Conservation (phyloP, 1,139 yeast species). For the Trichomonascaceae sp. region DNA sequence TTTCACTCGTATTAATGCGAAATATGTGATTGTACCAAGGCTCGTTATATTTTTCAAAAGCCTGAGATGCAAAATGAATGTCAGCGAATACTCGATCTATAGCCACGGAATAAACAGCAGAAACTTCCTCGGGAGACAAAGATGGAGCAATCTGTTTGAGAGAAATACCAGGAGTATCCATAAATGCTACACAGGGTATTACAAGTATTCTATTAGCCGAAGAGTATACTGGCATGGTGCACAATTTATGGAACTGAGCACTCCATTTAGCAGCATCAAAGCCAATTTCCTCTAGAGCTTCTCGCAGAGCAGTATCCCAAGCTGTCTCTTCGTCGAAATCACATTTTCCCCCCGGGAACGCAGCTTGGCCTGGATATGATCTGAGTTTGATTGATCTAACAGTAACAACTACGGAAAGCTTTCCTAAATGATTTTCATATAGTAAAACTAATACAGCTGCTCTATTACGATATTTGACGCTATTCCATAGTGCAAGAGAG, state of each 20-base stretch:
- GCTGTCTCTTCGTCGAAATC: slow-evolving; percentile 58
- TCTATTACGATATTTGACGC: not conserved
- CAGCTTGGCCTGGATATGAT: slow-evolving; percentile 76
- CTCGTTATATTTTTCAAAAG: slow-evolving; percentile 16
- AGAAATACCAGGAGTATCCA: slow-evolving; percentile 25
- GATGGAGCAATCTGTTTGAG: slow-evolving; percentile 19
- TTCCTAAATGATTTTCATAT: slow-evolving; percentile 59
- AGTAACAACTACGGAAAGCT: slow-evolving; percentile 65
- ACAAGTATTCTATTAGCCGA: slow-evolving; percentile 74
- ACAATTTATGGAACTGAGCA: slow-evolving; percentile 43
- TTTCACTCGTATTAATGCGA: slow-evolving; percentile 13
- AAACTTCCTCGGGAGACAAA: slow-evolving; percentile 24
- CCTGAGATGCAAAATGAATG: slow-evolving; percentile 4
- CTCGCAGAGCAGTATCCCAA: slow-evolving; percentile 71
- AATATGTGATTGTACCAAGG: slow-evolving; percentile 20
- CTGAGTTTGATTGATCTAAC: slow-evolving; percentile 62
- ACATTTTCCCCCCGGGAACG: slow-evolving; percentile 88
- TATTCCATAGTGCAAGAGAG: slow-evolving; percentile 5
- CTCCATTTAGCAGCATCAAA: slow-evolving; percentile 46
- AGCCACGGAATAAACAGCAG: slow-evolving; percentile 22
- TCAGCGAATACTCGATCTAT: slow-evolving; percentile 17
- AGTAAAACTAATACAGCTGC: slow-evolving; percentile 68
- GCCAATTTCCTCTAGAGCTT: slow-evolving; percentile 80
- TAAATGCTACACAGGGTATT: slow-evolving; percentile 67
- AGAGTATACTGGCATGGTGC: slow-evolving; percentile 62